phyloP scores from a whole-genome alignment of 805 yeast genomes.

The Candida tammaniensis region DNA sequence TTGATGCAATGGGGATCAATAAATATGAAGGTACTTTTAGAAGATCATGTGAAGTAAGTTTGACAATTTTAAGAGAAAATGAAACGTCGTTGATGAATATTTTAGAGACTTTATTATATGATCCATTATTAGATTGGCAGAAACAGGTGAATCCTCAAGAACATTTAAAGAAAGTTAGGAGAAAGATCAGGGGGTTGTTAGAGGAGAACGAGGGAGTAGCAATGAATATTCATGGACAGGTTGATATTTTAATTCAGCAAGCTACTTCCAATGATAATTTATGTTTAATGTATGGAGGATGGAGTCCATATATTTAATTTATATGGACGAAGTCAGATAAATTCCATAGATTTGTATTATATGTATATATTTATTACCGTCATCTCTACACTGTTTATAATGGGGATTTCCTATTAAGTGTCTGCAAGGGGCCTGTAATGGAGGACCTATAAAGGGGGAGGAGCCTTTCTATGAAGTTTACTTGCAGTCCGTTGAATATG shows the following conservation, averaged over 20 bases:
- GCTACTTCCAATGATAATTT: constrained; percentile 72
- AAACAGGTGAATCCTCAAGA: constrained; percentile 53
- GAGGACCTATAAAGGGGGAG: constrained; percentile 13
- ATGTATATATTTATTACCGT: not conserved
- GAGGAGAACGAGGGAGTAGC: constrained; percentile 77
- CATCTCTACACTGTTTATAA: no score
- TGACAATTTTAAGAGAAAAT: constrained; percentile 65
- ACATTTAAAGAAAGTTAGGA: constrained; percentile 68
- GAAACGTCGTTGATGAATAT: constrained; percentile 86
- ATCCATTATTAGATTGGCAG: constrained; percentile 84
- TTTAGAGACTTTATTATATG: constrained; percentile 88
- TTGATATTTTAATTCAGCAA: constrained; percentile 80
- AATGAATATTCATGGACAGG: constrained; percentile 89
- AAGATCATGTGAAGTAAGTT: constrained; percentile 80
- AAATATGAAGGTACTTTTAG: constrained; percentile 91
- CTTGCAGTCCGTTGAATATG: not conserved
- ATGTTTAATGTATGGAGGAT: constrained; percentile 89
- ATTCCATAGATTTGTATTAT: not conserved
- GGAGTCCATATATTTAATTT: constrained; percentile 50
- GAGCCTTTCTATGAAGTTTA: constrained; percentile 16
- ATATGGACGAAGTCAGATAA: not conserved
- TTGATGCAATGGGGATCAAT: constrained; percentile 88
- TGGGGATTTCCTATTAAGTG: not conserved
- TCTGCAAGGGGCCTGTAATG: not conserved
- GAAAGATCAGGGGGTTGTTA: constrained; percentile 82